Conservation (phyloP, 1,284 basidiomycete species). For the Lignosus rhinocerotis region DNA sequence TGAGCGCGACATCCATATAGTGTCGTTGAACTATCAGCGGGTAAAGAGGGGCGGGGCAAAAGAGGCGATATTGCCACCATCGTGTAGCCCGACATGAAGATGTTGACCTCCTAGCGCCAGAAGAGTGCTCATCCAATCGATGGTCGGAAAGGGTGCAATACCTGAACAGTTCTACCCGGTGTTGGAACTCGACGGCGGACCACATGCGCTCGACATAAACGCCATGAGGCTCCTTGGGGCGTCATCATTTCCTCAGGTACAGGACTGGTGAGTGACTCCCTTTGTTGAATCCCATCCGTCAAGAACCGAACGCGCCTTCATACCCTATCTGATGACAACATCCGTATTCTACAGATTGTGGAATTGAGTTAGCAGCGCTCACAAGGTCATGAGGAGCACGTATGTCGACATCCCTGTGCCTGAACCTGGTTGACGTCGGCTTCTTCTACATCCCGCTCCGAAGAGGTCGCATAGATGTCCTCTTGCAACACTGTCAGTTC, state of each 20-base stretch:
- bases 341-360: no score
- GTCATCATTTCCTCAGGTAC: not conserved
- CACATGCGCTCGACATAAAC: not conserved
- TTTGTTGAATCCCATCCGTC: not conserved
- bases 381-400: not conserved
- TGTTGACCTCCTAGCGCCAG: no score
- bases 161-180: not conserved
- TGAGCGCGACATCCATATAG: no score
- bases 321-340: no score
- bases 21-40: no score
- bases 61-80: no score
- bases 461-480: no score
- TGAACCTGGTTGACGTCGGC: conserved; percentile 9
- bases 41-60: no score
- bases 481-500: not conserved
- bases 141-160: not conserved
- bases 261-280: not conserved
- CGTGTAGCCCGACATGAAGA: no score
- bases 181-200: not conserved
- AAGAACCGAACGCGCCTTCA: no score
- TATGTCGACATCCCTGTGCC: conserved; percentile 7
- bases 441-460: not conserved
- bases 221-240: not conserved
- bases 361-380: not conserved
- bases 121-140: not conserved